Conservation (phyloP, 2,329 filamentous ascomycete genomes). For the Beauveria varroae region DNA sequence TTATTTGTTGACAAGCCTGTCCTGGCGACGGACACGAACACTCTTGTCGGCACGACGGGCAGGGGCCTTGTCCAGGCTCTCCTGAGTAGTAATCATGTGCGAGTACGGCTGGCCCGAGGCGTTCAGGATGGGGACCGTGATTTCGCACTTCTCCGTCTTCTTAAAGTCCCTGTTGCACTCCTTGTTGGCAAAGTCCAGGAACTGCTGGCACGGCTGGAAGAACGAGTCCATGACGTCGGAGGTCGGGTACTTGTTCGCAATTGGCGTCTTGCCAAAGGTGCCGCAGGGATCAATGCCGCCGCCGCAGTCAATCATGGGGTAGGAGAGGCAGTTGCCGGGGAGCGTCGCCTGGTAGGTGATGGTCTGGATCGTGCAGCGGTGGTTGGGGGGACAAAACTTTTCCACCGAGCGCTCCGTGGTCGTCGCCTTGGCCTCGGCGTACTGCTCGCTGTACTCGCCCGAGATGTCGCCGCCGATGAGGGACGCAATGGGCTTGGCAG, state of each 20-base stretch:
- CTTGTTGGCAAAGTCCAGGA: neutral
- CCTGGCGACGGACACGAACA: neutral
- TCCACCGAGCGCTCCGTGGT: neutral
- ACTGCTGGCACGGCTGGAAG: neutral
- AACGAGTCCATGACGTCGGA: neutral
- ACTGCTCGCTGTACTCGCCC: constrained; percentile 3
- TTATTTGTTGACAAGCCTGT: too few species aligned
- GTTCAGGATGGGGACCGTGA: neutral
- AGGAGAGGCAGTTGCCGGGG: neutral
- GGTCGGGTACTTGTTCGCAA: neutral
- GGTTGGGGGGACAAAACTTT: neutral
- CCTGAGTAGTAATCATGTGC: neutral
- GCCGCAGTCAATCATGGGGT: neutral
- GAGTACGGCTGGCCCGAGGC: neutral
- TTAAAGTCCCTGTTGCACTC: neutral
- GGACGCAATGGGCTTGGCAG: neutral
- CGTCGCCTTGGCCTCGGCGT: neutral
- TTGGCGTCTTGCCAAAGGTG: neutral
- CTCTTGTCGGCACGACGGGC: neutral
- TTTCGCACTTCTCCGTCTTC: neutral
- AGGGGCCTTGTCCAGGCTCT: neutral
- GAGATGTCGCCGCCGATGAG: neutral
- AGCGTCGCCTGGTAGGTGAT: neutral
- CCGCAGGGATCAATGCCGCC: neutral
- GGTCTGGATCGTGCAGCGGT: constrained; percentile 1